Evolutionary conservation across 208 protist genomes (phyloP), one percentile per base, ranked within the genome.

Genomic region (Vickermania spadyakhi): DNA sequence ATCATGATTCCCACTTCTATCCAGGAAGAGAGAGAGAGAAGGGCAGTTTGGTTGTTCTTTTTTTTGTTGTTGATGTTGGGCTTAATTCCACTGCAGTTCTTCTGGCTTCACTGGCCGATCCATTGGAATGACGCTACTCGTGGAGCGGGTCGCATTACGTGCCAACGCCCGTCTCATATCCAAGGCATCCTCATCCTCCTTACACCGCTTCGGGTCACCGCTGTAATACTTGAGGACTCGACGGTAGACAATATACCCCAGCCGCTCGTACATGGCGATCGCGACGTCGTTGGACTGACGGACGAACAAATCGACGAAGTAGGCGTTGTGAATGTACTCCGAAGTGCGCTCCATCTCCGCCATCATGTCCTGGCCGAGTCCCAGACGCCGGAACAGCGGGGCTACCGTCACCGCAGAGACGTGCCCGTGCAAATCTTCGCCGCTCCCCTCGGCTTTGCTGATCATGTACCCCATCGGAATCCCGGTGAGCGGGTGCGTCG

Each of bases 291-390:
- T 99, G 52, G 96, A 97, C 60, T 88, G 81, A 28, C 98, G 91
- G 11, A 99, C 98, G 72, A 99, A 99, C 0, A 99, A 81, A 72
- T 99, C 98, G 0, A 99, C 97, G 89, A 99, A 99, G 70, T 98
- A 99, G 14, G 93, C 95, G 61, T 98, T 81, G 70, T 99, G 84
- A 29, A 93, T 73, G 25, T 72, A 55, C 36, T 64, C 66, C 14
- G 86, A 85, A 13, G 82, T 90, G n/a, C 92, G 64, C 66, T 98
- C 97, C 42, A 99, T 68, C 31, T 95, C 76, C 52, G 86, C 69
- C 97, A 99, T 99, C 14, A 99, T 75, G 3, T 78, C 75, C 58
- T 90, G 80, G 1, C 90, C 98, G 0, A 99, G 65, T 5, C 95
- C 96, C 0, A 99, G 69, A 1, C 98, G 88, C 28, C 97, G 89